A percentile compares a stretch with the other conserved stretches of the same genome.
These are phyloP conservation scores for Suillus hirtellus DNA, from an alignment of 768 basidiomycete species.

Conservation along the genomic window DNA sequence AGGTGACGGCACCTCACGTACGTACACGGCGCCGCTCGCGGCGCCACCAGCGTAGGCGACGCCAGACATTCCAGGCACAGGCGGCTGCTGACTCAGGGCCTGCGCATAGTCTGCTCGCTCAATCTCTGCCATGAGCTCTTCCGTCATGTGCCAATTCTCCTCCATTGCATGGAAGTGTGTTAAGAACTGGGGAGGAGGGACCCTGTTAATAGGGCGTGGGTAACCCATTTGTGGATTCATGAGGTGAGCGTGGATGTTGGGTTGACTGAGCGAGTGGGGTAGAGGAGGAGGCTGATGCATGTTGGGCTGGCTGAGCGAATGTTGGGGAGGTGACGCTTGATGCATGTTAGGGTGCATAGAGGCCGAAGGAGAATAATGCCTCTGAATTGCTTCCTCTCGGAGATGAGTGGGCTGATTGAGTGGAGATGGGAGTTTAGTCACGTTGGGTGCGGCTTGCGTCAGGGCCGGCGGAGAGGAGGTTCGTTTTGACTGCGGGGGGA, in stretches of 20 bases:
- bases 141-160: conserved; percentile 66
- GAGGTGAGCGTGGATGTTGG: conserved; percentile 31
- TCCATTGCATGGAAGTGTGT: conserved; percentile 54
- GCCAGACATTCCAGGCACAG: conserved; percentile 40
- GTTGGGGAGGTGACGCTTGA: conserved; percentile 36
- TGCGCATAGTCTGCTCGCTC: conserved; percentile 71
- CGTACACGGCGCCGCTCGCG: conserved; percentile 37
- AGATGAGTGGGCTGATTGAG: conserved; percentile 26
- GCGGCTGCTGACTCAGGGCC: conserved; percentile 46
- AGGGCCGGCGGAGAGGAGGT: conserved; percentile 35
- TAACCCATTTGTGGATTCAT: conserved; percentile 46
- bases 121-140: conserved; percentile 69
- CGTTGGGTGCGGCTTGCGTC: conserved; percentile 32
- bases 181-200: conserved; percentile 55
- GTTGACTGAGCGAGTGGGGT: conserved; percentile 30
- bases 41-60: conserved; percentile 50
- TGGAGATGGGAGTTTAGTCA: conserved; percentile 35
- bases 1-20: conserved; percentile 40
- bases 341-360: conserved; percentile 32
- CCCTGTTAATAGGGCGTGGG: conserved; percentile 64
- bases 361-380: conserved; percentile 48
- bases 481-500: conserved; percentile 36
- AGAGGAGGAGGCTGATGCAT: conserved; percentile 39
- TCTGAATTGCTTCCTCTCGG: conserved; percentile 32
- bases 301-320: conserved; percentile 31